Percentiles rank a stretch among this genome's conserved stretches.
Evolutionary conservation across 495 filamentous ascomycete genomes (phyloP).

Genomic region (Neurospora cerealis): DNA sequence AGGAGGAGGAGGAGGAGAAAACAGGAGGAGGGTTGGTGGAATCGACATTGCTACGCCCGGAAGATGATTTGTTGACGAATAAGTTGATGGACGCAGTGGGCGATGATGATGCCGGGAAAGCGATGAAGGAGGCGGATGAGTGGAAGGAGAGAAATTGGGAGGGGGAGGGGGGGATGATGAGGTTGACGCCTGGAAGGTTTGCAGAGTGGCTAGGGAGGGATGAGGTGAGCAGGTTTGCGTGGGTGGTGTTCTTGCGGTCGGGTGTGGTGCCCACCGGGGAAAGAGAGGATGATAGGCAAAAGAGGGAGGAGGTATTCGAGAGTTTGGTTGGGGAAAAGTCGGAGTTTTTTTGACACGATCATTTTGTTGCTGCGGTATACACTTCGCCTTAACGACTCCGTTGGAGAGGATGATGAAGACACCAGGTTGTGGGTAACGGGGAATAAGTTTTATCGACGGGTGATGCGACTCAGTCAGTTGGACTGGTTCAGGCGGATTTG

Average conservation of each 20-base stretch:
- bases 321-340: not conserved
- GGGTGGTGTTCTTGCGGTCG: not conserved
- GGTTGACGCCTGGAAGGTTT: not conserved
- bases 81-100: not conserved
- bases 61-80: not conserved
- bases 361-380: not conserved
- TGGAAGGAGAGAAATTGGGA: not conserved
- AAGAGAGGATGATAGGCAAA: not conserved
- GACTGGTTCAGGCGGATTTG: not conserved
- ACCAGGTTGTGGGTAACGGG: not conserved
- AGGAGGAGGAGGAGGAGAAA: not conserved
- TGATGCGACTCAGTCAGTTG: not conserved
- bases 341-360: not conserved
- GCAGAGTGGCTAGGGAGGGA: not conserved
- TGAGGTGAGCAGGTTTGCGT: not conserved
- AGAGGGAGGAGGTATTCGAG: not conserved
- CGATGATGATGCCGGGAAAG: not conserved
- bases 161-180: not conserved
- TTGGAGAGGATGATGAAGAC: not conserved
- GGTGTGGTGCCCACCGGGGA: not conserved
- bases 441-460: not conserved
- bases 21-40: not conserved
- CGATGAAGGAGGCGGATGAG: not conserved
- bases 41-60: not conserved
- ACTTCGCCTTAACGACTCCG: not conserved